A percentile compares a stretch with the other conserved stretches of the same genome.
These are phyloP conservation scores for Paramecium pentaurelia DNA, from an alignment of 73 alveolate genomes.

Conservation along the genomic window DNA sequence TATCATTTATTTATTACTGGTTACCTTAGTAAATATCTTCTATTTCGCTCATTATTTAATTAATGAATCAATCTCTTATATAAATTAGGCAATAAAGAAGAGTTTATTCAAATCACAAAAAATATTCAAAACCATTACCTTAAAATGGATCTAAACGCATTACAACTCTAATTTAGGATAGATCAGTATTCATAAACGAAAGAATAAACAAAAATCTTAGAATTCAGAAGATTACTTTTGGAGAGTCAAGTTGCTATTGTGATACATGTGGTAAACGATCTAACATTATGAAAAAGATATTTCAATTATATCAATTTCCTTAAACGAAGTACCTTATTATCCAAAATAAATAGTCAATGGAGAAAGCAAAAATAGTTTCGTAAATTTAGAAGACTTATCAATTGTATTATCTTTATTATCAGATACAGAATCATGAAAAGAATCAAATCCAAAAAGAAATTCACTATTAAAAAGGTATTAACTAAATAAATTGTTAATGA, in stretches of 20 bases:
- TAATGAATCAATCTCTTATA: neutral
- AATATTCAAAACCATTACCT: neutral
- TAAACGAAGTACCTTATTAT: neutral
- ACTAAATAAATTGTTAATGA: neutral
- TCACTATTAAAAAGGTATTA: neutral
- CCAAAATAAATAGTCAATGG: neutral
- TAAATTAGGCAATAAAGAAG: neutral
- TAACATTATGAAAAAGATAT: neutral
- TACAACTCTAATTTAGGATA: neutral
- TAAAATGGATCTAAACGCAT: neutral
- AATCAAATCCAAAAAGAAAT: neutral
- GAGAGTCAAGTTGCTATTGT: neutral
- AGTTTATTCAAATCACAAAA: neutral
- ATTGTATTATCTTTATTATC: neutral
- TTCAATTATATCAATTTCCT: neutral
- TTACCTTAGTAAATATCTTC: neutral
- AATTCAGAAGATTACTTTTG: neutral
- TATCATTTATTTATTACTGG: neutral
- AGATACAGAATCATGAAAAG: neutral
- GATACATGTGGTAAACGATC: conserved; percentile 3
- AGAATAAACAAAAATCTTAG: neutral
- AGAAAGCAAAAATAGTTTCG: neutral
- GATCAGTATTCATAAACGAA: neutral
- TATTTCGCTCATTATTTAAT: neutral
- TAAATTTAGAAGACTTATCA: neutral